Evolutionary conservation across 2,329 filamentous ascomycete species (phyloP).

Genomic region (Ceratocystis huliohia): DNA sequence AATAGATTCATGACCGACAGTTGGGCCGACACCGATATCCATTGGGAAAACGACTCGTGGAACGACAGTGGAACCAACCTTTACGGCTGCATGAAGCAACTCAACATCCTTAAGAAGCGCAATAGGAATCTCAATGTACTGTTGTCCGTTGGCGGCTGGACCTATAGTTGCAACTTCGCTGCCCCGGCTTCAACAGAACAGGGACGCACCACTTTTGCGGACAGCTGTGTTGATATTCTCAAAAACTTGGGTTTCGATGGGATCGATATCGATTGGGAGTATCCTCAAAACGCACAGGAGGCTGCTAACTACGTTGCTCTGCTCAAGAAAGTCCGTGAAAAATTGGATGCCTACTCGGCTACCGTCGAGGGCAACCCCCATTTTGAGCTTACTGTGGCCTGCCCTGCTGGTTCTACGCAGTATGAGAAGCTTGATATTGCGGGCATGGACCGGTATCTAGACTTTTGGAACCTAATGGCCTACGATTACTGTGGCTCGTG

Average conservation of each 20-base stretch:
- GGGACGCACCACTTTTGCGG: constrained; percentile 60
- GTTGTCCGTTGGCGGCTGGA: constrained; percentile 85
- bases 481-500: constrained; percentile 82
- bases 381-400: constrained; percentile 53
- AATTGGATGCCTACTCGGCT: constrained; percentile 45
- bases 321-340: constrained; percentile 41
- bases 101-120: constrained; percentile 67
- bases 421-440: constrained; percentile 49
- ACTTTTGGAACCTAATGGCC: constrained; percentile 76
- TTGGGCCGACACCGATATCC: constrained; percentile 61
- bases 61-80: constrained; percentile 65
- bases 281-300: constrained; percentile 43
- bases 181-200: constrained; percentile 55
- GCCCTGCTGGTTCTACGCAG: constrained; percentile 49
- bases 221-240: constrained; percentile 59
- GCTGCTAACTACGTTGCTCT: constrained; percentile 48
- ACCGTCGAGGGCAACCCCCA: constrained; percentile 34
- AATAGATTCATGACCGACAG: constrained; percentile 42
- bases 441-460: constrained; percentile 52
- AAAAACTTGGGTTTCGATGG: constrained; percentile 70
- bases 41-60: constrained; percentile 55
- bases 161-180: constrained; percentile 76
- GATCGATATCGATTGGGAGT: constrained; percentile 58
- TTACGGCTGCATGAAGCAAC: constrained; percentile 80
- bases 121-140: constrained; percentile 78